A percentile compares a stretch with the other conserved stretches of the same genome.
These are phyloP conservation scores for Lepidium africanum DNA, from an alignment of 345 rosid species.

Conservation along the genomic window DNA sequence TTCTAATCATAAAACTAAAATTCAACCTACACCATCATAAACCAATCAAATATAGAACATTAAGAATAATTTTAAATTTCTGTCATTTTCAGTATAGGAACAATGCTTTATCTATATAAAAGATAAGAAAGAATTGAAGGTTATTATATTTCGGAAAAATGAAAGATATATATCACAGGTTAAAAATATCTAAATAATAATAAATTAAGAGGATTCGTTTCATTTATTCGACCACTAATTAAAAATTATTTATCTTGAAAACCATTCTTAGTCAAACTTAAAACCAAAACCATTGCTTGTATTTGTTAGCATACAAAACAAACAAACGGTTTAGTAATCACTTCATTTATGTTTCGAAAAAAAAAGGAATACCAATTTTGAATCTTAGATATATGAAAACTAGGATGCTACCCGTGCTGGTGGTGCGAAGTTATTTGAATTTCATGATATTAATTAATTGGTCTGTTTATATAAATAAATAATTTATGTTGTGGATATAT, in stretches of 20 bases:
- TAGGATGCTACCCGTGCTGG: too few relatives aligned
- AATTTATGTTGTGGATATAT: too few relatives aligned
- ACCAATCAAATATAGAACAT: background rate
- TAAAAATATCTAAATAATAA: constrained; percentile 10
- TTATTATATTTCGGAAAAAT: background rate
- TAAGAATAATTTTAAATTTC: background rate
- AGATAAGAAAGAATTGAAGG: constrained; percentile 1
- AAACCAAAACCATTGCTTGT: background rate
- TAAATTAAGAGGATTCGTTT: constrained; percentile 1
- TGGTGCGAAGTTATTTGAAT: too few relatives aligned
- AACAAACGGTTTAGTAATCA: too few relatives aligned
- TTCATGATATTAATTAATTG: too few relatives aligned
- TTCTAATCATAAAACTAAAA: background rate
- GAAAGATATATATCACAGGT: background rate
- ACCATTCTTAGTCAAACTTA: constrained; percentile 2
- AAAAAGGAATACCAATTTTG: too few relatives aligned
- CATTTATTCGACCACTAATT: background rate
- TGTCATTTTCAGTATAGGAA: constrained; percentile 18
- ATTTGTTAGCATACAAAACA: background rate
- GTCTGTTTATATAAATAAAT: too few relatives aligned
- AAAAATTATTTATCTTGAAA: background rate
- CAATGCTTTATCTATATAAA: background rate
- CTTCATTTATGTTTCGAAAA: too few relatives aligned
- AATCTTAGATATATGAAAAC: too few relatives aligned
- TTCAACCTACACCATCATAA: background rate